Base-by-base conservation (phyloP, 352 stramenopile species). In the Phytophthora macrochlamydospora region DNA sequence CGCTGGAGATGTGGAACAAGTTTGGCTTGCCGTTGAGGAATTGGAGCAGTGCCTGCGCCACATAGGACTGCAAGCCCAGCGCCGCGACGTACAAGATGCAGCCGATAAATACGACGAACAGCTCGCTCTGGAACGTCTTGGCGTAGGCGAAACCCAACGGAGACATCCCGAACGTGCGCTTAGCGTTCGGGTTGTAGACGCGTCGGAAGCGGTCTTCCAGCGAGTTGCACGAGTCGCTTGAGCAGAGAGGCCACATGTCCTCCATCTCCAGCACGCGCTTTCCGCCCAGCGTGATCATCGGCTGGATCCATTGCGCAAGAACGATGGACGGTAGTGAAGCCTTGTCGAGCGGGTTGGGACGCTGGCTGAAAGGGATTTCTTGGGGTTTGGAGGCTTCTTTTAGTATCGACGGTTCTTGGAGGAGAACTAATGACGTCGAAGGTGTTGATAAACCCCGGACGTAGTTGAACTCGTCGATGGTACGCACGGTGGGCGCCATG, bases 251-350 rank as follows among this genome's bases (percentile, higher is more conserved):
- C 73, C 73, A 81, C n/a, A 78, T 56, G 40, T 81, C 70, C 28
- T 75, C 52, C 28, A 64, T 55, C 4, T 79, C 57, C 1, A 79
- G 58, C 18, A 67, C 54, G 9, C 62, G 56, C 13, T 67, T 61
- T 18, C 69, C 69, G 6, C 78, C 81, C 33, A 69, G 58, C 7
- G 50, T 54, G 3, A 90, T 69, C 46, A 90, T 66, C 45, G 69
- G 70, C 12, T 80, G 64, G 38, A 90, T 48, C 81, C 81, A 90
- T 61, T 71, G 79, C 35, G 87, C 55, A 50, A 69, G 69, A n/a
- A 80, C 52, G 52, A 78, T 51, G 18, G 78, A 83, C 35, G 85
- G 35, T 56, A 70, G 65, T 40, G 73, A 79, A 32, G 65, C 71
- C 8, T 33, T 46, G 3, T 77, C 72, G 1, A 86, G 58, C 40